Conservation (phyloP, 768 basidiomycete species). For the Cyathus striatus region DNA sequence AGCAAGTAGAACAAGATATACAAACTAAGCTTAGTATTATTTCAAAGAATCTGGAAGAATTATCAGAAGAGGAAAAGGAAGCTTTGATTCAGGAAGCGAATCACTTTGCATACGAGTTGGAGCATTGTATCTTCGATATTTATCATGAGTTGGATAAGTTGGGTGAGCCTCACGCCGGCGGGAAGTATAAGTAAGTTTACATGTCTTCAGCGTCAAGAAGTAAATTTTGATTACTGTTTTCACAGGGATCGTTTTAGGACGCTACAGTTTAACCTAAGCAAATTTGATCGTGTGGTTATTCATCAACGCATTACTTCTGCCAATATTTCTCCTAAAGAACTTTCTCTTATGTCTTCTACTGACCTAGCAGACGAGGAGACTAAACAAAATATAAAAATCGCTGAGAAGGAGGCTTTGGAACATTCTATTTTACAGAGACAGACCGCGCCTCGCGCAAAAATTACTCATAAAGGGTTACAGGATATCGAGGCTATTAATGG, state of each 20-base stretch:
- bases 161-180: slow-evolving; percentile 55
- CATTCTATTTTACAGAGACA: slow-evolving; percentile 80
- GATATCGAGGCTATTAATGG: slow-evolving; percentile 81
- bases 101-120: slow-evolving; percentile 65
- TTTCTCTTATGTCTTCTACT: slow-evolving; percentile 82
- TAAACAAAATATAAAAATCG: slow-evolving; percentile 75
- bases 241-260: slow-evolving; percentile 85
- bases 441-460: slow-evolving; percentile 65
- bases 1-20: too few relatives aligned
- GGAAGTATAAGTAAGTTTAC: slow-evolving; percentile 71
- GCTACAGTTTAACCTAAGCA: slow-evolving; percentile 83
- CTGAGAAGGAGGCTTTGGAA: slow-evolving; percentile 77
- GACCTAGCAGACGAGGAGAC: slow-evolving; percentile 87
- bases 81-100: slow-evolving; percentile 52
- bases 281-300: slow-evolving; percentile 73
- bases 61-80: slow-evolving; percentile 57
- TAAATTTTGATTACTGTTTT: slow-evolving; percentile 8
- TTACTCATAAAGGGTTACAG: slow-evolving; percentile 90
- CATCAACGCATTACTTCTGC: slow-evolving; percentile 73
- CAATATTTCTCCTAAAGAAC: slow-evolving; percentile 61
- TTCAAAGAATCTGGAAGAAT: slow-evolving; percentile 44
- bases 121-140: slow-evolving; percentile 69
- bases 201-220: background rate
- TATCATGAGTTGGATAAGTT: slow-evolving; percentile 76
- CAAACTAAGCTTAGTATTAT: slow-evolving; percentile 16